These are phyloP conservation scores for Trichomonas vaginalis DNA, from an alignment of 208 protist genomes.

Conservation along the genomic window DNA sequence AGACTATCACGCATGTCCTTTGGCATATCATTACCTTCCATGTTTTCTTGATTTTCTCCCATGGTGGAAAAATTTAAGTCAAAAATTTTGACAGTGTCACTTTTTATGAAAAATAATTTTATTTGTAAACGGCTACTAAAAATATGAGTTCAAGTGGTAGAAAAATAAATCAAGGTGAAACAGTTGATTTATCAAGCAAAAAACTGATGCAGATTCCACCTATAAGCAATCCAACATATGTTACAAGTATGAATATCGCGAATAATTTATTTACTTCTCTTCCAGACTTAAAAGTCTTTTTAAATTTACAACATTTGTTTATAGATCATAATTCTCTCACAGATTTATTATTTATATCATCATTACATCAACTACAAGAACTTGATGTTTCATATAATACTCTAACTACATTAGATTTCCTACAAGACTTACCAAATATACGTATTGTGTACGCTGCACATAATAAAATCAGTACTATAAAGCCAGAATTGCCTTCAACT, in stretches of 20 bases:
- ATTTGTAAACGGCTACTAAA: no score
- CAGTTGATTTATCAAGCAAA: background rate
- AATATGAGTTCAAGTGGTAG: background rate
- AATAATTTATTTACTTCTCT: background rate
- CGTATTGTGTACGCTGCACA: background rate
- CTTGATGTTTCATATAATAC: background rate
- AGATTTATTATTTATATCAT: background rate
- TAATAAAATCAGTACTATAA: background rate
- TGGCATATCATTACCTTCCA: background rate
- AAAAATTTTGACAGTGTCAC: no score
- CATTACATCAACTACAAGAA: background rate
- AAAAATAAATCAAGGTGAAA: background rate
- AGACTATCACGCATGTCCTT: background rate
- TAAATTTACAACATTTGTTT: background rate
- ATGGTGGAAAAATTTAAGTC: no score
- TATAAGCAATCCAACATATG: background rate
- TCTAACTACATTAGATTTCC: background rate
- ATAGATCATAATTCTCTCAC: background rate
- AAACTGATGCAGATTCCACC: background rate
- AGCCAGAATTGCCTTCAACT: background rate
- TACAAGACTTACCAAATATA: background rate
- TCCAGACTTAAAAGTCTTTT: background rate
- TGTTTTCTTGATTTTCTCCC: no score
- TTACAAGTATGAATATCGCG: background rate
- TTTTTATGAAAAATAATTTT: no score